These are phyloP conservation scores for Cardamine resedifolia DNA, from an alignment of 345 rosid genomes.

Conservation along the genomic window DNA sequence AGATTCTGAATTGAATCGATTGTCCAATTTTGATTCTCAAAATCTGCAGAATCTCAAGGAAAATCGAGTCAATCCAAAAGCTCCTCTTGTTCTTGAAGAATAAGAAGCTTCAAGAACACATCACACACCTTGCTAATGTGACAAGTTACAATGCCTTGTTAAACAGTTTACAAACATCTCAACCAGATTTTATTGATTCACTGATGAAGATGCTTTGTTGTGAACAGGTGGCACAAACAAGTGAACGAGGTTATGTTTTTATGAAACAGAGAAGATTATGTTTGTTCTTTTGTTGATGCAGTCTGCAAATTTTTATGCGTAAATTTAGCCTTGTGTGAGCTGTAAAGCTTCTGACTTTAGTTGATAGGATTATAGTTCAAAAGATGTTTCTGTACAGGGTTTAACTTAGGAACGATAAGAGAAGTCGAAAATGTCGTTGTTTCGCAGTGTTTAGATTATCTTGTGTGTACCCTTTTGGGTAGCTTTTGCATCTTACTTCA, in stretches of 20 bases:
- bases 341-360: not conserved
- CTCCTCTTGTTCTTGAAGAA: conserved; percentile 4
- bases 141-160: too few species aligned
- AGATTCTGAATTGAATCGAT: conserved; percentile 2
- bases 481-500: not conserved
- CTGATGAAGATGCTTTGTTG: not conserved
- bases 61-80: not conserved
- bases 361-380: not conserved
- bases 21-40: not conserved
- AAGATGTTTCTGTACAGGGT: too few species aligned
- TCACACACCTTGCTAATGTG: not conserved
- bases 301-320: not conserved
- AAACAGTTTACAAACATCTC: too few species aligned
- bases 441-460: not conserved
- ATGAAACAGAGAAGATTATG: not conserved
- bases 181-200: not conserved
- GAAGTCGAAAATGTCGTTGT: not conserved
- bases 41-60: not conserved
- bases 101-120: not conserved
- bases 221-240: not conserved
- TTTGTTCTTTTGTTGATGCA: not conserved
- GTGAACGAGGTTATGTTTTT: not conserved
- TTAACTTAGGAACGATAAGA: not conserved
- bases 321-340: not conserved
- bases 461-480: not conserved